phyloP scores from a whole-genome alignment of 2,329 filamentous ascomycete species.

The Colletotrichum melonis region DNA sequence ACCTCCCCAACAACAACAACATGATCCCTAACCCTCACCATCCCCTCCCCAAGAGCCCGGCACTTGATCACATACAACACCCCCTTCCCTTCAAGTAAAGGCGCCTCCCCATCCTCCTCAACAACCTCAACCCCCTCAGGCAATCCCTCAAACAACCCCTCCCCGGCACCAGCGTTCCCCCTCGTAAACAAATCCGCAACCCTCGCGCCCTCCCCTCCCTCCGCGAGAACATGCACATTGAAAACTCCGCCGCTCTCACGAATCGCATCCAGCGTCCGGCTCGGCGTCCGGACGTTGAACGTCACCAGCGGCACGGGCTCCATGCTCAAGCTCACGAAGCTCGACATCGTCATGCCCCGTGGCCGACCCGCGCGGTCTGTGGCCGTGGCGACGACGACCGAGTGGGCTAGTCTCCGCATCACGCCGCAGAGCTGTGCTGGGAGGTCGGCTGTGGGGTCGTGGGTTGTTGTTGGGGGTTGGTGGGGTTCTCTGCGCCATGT shows the following conservation, averaged over 20 bases:
- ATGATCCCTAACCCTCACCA: constrained; percentile 63
- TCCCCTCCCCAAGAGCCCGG: constrained; percentile 54
- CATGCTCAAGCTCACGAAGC: constrained; percentile 66
- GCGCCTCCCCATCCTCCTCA: constrained; percentile 43
- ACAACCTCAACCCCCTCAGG: constrained; percentile 34
- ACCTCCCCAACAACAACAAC: constrained; percentile 65
- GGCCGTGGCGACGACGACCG: constrained; percentile 67
- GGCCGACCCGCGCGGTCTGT: constrained; percentile 46
- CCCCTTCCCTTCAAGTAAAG: constrained; percentile 61
- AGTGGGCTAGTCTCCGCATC: constrained; percentile 65
- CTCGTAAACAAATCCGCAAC: constrained; percentile 64
- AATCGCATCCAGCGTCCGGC: constrained; percentile 66
- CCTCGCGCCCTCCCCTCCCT: constrained; percentile 57
- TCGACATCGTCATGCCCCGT: constrained; percentile 70
- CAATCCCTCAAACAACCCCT: constrained; percentile 52
- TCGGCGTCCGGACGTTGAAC: constrained; percentile 69
- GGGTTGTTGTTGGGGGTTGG: constrained; percentile 48
- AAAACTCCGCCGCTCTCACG: constrained; percentile 53
- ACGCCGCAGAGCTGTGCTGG: constrained; percentile 60
- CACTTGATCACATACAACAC: constrained; percentile 63
- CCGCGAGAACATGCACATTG: constrained; percentile 66
- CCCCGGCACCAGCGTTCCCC: constrained; percentile 54
- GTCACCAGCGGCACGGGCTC: constrained; percentile 62
- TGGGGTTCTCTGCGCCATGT: constrained; percentile 46
- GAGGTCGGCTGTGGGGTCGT: constrained; percentile 39